phyloP scores from a whole-genome alignment of 2,329 filamentous ascomycete species.

The Neonectria faginata region DNA sequence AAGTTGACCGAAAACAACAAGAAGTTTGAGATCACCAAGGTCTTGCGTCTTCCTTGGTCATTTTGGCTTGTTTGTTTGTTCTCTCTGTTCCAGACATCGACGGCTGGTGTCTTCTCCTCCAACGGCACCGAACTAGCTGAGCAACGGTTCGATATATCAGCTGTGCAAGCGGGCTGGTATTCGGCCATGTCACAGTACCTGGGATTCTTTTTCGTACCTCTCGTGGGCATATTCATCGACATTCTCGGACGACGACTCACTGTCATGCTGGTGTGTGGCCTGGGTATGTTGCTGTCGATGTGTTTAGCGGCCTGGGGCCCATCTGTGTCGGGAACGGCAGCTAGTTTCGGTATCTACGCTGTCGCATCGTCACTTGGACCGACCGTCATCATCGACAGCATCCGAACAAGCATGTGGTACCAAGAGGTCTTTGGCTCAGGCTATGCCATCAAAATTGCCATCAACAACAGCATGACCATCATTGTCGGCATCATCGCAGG shows the following conservation, averaged over 20 bases:
- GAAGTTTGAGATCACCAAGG: slow-evolving; percentile 66
- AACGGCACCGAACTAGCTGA: slow-evolving; percentile 73
- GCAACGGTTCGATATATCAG: slow-evolving; percentile 66
- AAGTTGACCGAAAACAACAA: slow-evolving; percentile 69
- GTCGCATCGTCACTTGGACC: slow-evolving; percentile 67
- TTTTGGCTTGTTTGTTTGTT: slow-evolving; percentile 69
- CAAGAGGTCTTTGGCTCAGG: slow-evolving; percentile 70
- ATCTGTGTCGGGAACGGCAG: slow-evolving; percentile 63
- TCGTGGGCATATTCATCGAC: slow-evolving; percentile 68
- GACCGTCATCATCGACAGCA: slow-evolving; percentile 69
- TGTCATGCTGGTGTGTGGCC: slow-evolving; percentile 65
- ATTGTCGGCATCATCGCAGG: slow-evolving; percentile 69
- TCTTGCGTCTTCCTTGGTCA: slow-evolving; percentile 68
- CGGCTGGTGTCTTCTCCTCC: slow-evolving; percentile 64
- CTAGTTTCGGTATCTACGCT: slow-evolving; percentile 70
- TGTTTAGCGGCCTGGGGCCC: slow-evolving; percentile 64
- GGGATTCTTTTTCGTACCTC: slow-evolving; percentile 69
- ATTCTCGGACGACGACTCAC: slow-evolving; percentile 64
- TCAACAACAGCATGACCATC: slow-evolving; percentile 73
- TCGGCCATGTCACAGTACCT: slow-evolving; percentile 66
- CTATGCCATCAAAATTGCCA: slow-evolving; percentile 70
- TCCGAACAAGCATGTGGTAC: slow-evolving; percentile 70
- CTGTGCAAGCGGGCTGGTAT: slow-evolving; percentile 71
- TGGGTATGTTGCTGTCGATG: slow-evolving; percentile 65
- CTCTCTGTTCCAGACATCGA: slow-evolving; percentile 69